Conservation (phyloP, 2,329 filamentous ascomycete species). For the Beauveria scarabaeidicola region DNA sequence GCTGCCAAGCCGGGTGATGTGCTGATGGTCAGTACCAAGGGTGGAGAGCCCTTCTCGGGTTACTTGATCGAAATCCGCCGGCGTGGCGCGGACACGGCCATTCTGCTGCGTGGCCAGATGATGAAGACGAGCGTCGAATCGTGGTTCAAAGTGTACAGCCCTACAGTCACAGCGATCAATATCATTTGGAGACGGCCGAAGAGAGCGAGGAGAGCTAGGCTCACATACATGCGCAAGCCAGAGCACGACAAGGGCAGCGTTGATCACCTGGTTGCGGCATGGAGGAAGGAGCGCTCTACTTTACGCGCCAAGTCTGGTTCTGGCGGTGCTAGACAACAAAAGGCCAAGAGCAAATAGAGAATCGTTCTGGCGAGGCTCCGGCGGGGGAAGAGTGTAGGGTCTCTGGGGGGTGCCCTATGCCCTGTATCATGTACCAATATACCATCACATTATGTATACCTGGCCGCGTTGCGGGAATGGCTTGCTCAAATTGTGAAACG, state of each 20-base stretch:
- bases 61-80: slow-evolving; percentile 81
- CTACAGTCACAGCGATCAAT: slow-evolving; percentile 83
- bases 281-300: slow-evolving; percentile 37
- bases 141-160: slow-evolving; percentile 94
- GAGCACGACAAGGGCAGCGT: slow-evolving; percentile 84
- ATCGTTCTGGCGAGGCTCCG: not conserved
- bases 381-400: slow-evolving; percentile 21
- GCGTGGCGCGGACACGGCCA: slow-evolving; percentile 79
- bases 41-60: slow-evolving; percentile 80
- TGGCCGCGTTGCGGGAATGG: not conserved
- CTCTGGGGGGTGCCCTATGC: slow-evolving; percentile 1
- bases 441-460: slow-evolving; percentile 6
- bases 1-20: slow-evolving; percentile 81
- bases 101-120: slow-evolving; percentile 78
- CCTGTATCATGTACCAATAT: slow-evolving; percentile 13
- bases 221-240: slow-evolving; percentile 86
- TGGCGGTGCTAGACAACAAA: slow-evolving; percentile 15
- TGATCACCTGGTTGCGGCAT: slow-evolving; percentile 60
- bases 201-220: slow-evolving; percentile 74
- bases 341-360: slow-evolving; percentile 17
- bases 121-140: slow-evolving; percentile 87
- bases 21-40: slow-evolving; percentile 74
- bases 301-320: slow-evolving; percentile 28
- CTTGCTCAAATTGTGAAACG: not conserved
- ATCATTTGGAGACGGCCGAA: slow-evolving; percentile 80